Percentiles rank a stretch among this genome's conserved stretches.
These are phyloP conservation scores for Fusarium penzigii DNA, from an alignment of 2,329 filamentous ascomycete genomes.

Conservation along the genomic window DNA sequence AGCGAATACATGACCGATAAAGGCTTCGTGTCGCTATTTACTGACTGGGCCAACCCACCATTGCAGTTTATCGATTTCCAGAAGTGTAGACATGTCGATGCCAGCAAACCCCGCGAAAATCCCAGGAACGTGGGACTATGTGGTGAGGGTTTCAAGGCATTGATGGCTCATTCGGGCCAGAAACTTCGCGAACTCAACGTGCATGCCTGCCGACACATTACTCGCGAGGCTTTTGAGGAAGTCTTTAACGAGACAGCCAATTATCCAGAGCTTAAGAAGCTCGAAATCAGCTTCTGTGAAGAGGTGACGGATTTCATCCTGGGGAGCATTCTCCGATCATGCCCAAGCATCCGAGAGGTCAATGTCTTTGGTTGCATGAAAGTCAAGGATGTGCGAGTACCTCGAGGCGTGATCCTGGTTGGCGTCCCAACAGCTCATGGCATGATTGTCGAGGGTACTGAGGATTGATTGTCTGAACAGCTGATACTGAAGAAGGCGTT, in stretches of 20 bases:
- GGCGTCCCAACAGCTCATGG: constrained; percentile 60
- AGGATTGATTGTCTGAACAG: constrained; percentile 6
- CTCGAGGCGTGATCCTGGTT: constrained; percentile 56
- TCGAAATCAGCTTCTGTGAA: constrained; percentile 79
- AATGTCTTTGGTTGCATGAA: constrained; percentile 69
- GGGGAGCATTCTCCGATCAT: constrained; percentile 63
- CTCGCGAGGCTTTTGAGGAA: constrained; percentile 68
- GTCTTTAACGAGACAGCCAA: constrained; percentile 63
- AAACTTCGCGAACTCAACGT: constrained; percentile 70
- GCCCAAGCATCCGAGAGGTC: constrained; percentile 59
- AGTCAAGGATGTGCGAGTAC: constrained; percentile 54
- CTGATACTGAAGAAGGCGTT: too few relatives aligned
- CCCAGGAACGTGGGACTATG: constrained; percentile 71
- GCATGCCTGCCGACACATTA: constrained; percentile 83
- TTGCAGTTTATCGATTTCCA: constrained; percentile 73
- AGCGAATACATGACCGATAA: constrained; percentile 75
- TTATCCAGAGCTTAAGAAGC: constrained; percentile 68
- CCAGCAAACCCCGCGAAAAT: constrained; percentile 65
- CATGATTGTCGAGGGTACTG: constrained; percentile 57
- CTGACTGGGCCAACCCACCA: constrained; percentile 71
- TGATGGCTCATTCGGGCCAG: constrained; percentile 81
- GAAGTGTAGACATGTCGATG: constrained; percentile 76
- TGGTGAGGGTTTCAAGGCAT: constrained; percentile 71
- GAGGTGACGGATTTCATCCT: constrained; percentile 66
- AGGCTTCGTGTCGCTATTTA: constrained; percentile 73